Conservation (phyloP, 345 rosid species). For the Dipteronia sinensis region DNA sequence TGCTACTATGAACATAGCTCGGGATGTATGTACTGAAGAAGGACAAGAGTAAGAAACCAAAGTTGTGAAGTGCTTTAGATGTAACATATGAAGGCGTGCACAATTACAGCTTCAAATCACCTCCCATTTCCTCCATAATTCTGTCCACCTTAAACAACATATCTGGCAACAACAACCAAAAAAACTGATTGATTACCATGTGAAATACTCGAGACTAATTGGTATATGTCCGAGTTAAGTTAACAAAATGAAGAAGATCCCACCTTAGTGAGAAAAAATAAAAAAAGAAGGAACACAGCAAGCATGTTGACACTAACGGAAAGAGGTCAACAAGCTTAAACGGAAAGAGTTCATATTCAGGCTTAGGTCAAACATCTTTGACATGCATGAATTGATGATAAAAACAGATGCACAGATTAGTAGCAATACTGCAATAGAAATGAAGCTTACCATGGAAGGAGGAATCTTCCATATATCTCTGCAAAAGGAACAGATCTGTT, state of each 20-base stretch:
- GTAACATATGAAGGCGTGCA: constrained; percentile 8
- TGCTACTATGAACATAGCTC: background rate
- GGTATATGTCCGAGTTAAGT: background rate
- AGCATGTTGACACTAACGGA: background rate
- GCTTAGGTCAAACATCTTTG: background rate
- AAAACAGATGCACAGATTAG: background rate
- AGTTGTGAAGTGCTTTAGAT: background rate
- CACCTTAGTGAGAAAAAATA: background rate
- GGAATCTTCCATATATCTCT: constrained; percentile 85
- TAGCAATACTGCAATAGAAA: constrained; percentile 19
- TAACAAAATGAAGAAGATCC: background rate
- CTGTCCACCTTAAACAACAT: constrained; percentile 73
- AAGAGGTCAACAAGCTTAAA: constrained; percentile 3
- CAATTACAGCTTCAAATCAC: constrained; percentile 33
- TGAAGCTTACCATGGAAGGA: constrained; percentile 71
- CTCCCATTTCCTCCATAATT: constrained; percentile 62
- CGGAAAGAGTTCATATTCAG: background rate
- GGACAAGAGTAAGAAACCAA: background rate
- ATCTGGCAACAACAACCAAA: constrained; percentile 45
- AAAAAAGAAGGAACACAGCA: background rate
- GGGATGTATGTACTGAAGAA: background rate
- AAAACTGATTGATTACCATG: constrained; percentile 3
- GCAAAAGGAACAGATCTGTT: constrained; percentile 33
- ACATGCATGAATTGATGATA: background rate
- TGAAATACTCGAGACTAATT: background rate